Percentiles rank a stretch among this genome's conserved stretches.
phyloP scores from a whole-genome alignment of 2,329 filamentous ascomycete species.

The Ceratocystis destructans region DNA sequence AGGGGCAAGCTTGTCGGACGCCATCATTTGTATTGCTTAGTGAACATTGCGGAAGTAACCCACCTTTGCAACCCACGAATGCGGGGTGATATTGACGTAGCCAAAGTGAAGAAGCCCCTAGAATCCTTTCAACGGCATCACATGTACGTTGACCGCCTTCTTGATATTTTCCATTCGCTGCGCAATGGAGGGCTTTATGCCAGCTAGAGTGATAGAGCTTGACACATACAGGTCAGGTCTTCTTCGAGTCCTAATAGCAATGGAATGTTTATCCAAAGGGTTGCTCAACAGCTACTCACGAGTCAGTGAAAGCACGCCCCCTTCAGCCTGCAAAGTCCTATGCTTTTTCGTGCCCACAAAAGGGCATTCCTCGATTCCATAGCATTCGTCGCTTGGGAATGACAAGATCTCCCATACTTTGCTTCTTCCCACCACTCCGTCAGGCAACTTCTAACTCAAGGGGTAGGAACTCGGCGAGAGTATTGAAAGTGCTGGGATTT shows the following conservation, averaged over 20 bases:
- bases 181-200: neutral
- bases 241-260: too few species aligned
- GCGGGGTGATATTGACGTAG: neutral
- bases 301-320: neutral
- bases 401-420: neutral
- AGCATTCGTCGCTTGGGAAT: neutral
- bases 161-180: neutral
- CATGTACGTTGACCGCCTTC: neutral
- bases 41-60: neutral
- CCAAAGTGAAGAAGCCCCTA: neutral
- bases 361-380: neutral
- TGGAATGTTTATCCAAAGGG: neutral
- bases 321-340: neutral
- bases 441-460: neutral
- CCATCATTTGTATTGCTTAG: neutral
- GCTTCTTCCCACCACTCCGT: neutral
- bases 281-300: neutral
- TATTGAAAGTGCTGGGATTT: neutral
- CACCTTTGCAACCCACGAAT: neutral
- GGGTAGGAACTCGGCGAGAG: neutral
- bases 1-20: neutral
- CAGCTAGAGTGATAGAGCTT: neutral
- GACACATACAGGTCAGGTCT: too few species aligned
- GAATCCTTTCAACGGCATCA: neutral
- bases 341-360: neutral